Percentiles rank a stretch among this genome's conserved stretches.
Evolutionary conservation across 805 yeast species (phyloP).

Genomic region (Ogataea pignaliae): DNA sequence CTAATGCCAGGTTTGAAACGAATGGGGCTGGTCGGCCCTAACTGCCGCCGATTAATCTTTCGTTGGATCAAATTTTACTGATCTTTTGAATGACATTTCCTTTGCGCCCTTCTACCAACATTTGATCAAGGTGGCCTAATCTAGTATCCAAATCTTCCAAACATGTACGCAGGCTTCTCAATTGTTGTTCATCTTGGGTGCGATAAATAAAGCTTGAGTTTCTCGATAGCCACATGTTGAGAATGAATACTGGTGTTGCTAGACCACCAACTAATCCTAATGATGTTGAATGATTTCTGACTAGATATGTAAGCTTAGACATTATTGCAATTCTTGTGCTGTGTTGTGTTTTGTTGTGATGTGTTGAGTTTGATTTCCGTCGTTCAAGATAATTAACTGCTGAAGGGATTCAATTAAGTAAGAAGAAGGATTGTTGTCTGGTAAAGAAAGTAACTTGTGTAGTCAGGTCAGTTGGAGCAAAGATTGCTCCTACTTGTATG

Average conservation of each 20-base stretch:
- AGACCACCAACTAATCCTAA: constrained; percentile 18
- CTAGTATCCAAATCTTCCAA: constrained; percentile 12
- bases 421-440: too few species aligned
- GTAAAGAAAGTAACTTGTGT: too few species aligned
- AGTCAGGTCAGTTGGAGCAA: too few species aligned
- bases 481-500: too few species aligned
- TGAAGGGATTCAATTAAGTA: too few species aligned
- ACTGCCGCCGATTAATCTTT: too few species aligned
- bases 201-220: constrained; percentile 11
- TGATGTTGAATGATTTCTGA: constrained; percentile 1
- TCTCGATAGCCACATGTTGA: constrained; percentile 4
- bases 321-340: too few species aligned
- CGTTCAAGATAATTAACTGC: not conserved
- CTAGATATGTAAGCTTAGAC: not conserved
- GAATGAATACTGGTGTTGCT: constrained; percentile 13
- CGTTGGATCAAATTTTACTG: too few species aligned
- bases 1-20: too few species aligned
- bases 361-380: not conserved
- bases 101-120: too few species aligned
- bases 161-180: constrained; percentile 8
- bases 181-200: constrained; percentile 11
- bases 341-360: not conserved
- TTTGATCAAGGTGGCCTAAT: constrained; percentile 11
- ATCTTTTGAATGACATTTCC: too few species aligned
- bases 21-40: too few species aligned